phyloP scores from a whole-genome alignment of 2,329 filamentous ascomycete species.

The Dothistroma pini region DNA sequence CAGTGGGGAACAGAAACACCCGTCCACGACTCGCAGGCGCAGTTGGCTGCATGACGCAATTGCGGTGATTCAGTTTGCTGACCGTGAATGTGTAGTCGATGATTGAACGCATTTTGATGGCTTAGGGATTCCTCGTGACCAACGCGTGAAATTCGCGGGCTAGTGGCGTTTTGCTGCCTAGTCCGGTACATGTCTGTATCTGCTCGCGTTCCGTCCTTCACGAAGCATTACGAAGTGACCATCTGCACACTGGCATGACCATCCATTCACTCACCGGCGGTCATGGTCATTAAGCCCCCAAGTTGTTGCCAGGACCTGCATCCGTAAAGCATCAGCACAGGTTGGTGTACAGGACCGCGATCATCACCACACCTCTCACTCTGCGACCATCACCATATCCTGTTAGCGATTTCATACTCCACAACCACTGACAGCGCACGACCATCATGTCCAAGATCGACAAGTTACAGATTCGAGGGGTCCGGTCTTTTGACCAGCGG shows the following conservation, averaged over 20 bases:
- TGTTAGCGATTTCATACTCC: not conserved
- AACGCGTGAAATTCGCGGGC: not conserved
- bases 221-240: not conserved
- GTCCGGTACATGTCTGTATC: not conserved
- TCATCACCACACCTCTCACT: not conserved
- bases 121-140: not conserved
- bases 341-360: not conserved
- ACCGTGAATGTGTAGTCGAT: not conserved
- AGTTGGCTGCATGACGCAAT: not conserved
- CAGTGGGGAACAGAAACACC: not conserved
- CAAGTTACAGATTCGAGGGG: constrained; percentile 79
- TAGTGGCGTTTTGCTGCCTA: constrained; percentile 8
- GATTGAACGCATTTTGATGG: not conserved
- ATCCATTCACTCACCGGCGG: not conserved
- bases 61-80: not conserved
- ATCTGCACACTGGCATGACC: not conserved
- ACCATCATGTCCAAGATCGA: constrained; percentile 64
- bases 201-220: not conserved
- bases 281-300: not conserved
- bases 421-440: not conserved
- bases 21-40: not conserved
- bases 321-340: not conserved
- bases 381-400: constrained; percentile 1
- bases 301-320: not conserved
- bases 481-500: constrained; percentile 80